phyloP scores from a whole-genome alignment of 2,329 filamentous ascomycete genomes.

The Chrysosphaeria jannelii region DNA sequence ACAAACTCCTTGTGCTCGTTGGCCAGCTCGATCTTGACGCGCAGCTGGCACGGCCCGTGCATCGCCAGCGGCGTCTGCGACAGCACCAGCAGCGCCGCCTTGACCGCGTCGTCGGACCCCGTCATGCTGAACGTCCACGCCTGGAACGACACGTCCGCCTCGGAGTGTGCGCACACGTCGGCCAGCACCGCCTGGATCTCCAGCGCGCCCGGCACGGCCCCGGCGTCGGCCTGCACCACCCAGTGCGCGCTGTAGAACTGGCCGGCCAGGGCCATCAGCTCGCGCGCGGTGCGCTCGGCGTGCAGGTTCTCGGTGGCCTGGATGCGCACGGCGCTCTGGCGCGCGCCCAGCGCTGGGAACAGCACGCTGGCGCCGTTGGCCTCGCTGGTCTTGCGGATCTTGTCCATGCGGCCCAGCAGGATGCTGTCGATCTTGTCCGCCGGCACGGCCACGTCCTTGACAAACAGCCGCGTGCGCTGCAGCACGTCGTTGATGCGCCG shows the following conservation, averaged over 20 bases:
- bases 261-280: constrained; percentile 82
- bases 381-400: constrained; percentile 93
- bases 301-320: constrained; percentile 83
- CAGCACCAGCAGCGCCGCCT: constrained; percentile 80
- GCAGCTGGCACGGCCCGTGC: constrained; percentile 68
- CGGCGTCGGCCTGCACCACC: constrained; percentile 51
- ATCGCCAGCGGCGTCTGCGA: constrained; percentile 73
- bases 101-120: constrained; percentile 86
- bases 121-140: constrained; percentile 83
- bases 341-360: constrained; percentile 64
- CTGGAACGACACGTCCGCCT: constrained; percentile 82
- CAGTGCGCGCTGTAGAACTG: constrained; percentile 96
- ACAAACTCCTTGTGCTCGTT: constrained; percentile 99
- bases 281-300: constrained; percentile 77
- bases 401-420: constrained; percentile 67
- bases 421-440: constrained; percentile 88
- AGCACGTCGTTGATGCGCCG: constrained; percentile 72
- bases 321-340: constrained; percentile 59
- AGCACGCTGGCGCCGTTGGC: constrained; percentile 86
- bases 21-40: constrained; percentile 93
- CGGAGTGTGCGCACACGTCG: constrained; percentile 88
- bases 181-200: constrained; percentile 77
- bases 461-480: constrained; percentile 47
- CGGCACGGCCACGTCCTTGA: constrained; percentile 78
- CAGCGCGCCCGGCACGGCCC: constrained; percentile 26